Evolutionary conservation across 495 filamentous ascomycete genomes (phyloP).

Genomic region (Aspergillus hancockii): DNA sequence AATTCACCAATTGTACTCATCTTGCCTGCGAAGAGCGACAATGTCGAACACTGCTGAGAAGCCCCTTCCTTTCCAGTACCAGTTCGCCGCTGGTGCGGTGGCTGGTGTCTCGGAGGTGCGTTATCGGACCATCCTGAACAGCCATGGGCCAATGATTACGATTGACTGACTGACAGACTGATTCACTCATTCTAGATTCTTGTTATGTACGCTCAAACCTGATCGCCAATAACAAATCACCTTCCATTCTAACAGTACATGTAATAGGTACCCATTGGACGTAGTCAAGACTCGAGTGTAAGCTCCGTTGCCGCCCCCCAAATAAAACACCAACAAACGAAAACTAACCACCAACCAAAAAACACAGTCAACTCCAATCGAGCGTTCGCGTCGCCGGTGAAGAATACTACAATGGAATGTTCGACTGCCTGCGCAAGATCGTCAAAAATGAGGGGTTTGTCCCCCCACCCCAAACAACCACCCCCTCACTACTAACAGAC

Average conservation of each 20-base stretch:
- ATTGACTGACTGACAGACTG: slow-evolving; percentile 36
- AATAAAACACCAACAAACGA: neutral
- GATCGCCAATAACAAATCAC: neutral
- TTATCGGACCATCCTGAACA: slow-evolving; percentile 12
- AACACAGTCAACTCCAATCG: slow-evolving; percentile 78
- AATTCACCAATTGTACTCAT: slow-evolving; percentile 15
- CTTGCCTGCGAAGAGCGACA: slow-evolving; percentile 28
- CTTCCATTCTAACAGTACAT: slow-evolving; percentile 7
- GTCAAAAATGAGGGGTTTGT: slow-evolving; percentile 87
- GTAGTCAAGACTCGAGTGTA: slow-evolving; percentile 98
- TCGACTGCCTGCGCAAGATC: slow-evolving; percentile 97
- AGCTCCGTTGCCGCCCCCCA: slow-evolving; percentile 31
- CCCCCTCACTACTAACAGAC: neutral
- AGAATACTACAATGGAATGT: slow-evolving; percentile 91
- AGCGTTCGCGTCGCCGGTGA: slow-evolving; percentile 61
- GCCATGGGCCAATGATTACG: slow-evolving; percentile 24
- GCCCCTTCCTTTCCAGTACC: slow-evolving; percentile 81
- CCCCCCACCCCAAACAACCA: neutral
- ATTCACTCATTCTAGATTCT: slow-evolving; percentile 62
- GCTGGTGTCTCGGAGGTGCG: slow-evolving; percentile 91
- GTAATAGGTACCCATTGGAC: slow-evolving; percentile 84
- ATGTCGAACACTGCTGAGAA: slow-evolving; percentile 59
- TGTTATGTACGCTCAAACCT: slow-evolving; percentile 65
- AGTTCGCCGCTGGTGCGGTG: slow-evolving; percentile 85
- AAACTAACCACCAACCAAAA: slow-evolving; percentile 11